phyloP scores from a whole-genome alignment of 176 grass and related monocot genomes.

The Musa acuminata region DNA sequence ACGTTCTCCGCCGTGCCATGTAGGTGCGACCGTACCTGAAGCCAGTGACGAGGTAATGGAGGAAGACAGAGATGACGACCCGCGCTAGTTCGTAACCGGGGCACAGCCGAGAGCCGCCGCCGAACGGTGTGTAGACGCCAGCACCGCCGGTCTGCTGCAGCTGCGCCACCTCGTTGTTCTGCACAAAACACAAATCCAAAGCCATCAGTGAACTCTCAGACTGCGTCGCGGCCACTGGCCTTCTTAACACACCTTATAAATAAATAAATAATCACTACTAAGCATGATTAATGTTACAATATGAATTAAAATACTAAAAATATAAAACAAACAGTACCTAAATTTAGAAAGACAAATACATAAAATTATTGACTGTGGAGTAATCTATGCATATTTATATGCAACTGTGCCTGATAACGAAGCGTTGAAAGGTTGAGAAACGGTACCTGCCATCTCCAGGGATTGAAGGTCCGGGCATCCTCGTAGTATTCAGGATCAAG shows the following conservation, averaged over 20 bases:
- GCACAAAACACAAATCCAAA: neutral
- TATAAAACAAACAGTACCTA: too few relatives aligned
- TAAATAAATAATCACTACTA: too few relatives aligned
- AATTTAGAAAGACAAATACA: too few relatives aligned
- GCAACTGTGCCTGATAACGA: too few relatives aligned
- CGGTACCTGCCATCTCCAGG: constrained; percentile 86
- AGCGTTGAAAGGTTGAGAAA: too few relatives aligned
- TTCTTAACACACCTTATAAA: neutral
- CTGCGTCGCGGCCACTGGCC: neutral
- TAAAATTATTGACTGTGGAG: too few relatives aligned
- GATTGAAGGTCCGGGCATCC: constrained; percentile 68
- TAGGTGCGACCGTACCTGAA: constrained; percentile 35
- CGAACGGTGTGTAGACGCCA: constrained; percentile 70
- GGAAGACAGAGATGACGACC: constrained; percentile 79
- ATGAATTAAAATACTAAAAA: too few relatives aligned
- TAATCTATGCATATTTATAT: too few relatives aligned
- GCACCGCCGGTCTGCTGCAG: constrained; percentile 41
- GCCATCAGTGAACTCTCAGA: neutral
- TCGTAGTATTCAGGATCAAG: constrained; percentile 64
- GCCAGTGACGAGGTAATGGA: constrained; percentile 63
- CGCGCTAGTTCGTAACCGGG: constrained; percentile 85
- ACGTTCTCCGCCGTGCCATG: too few relatives aligned
- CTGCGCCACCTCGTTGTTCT: constrained; percentile 50
- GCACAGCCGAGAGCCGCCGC: constrained; percentile 70
- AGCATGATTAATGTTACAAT: too few relatives aligned